A percentile compares a stretch with the other conserved stretches of the same genome.
phyloP scores from a whole-genome alignment of 345 rosid genomes.

The Bruguiera sexangula region DNA sequence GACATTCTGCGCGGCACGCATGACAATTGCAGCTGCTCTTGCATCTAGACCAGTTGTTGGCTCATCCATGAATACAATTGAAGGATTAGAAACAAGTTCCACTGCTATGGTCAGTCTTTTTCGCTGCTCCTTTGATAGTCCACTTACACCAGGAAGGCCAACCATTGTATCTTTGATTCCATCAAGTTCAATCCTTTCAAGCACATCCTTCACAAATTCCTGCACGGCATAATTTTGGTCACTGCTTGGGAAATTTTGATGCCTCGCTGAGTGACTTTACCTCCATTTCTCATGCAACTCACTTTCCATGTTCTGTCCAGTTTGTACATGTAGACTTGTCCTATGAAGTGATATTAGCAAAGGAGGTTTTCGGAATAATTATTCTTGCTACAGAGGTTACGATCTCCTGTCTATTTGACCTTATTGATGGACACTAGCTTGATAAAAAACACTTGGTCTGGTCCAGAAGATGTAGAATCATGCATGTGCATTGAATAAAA shows the following conservation, averaged over 20 bases:
- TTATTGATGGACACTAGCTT: no score
- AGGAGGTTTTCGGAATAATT: no score
- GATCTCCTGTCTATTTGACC: no score
- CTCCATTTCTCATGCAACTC: background rate
- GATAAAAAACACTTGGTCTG: no score
- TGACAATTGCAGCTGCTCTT: conserved; percentile 63
- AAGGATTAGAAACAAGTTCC: conserved; percentile 57
- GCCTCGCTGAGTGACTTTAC: background rate
- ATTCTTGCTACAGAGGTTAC: no score
- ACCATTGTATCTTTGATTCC: conserved; percentile 49
- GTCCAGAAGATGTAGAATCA: no score
- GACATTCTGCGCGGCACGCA: conserved; percentile 54
- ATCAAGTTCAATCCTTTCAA: conserved; percentile 49
- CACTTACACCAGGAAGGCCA: conserved; percentile 41
- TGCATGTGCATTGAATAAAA: no score
- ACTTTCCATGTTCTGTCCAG: no score
- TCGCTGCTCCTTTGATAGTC: conserved; percentile 54
- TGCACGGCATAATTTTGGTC: conserved; percentile 13
- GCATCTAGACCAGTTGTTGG: conserved; percentile 66
- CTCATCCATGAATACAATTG: conserved; percentile 62
- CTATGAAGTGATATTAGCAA: no score
- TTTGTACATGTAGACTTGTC: no score
- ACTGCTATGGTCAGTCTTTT: conserved; percentile 58
- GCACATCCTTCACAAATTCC: conserved; percentile 51
- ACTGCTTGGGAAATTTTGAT: background rate